Base-by-base conservation (phyloP, 768 basidiomycete species). In the Fomitopsis pulvina region DNA sequence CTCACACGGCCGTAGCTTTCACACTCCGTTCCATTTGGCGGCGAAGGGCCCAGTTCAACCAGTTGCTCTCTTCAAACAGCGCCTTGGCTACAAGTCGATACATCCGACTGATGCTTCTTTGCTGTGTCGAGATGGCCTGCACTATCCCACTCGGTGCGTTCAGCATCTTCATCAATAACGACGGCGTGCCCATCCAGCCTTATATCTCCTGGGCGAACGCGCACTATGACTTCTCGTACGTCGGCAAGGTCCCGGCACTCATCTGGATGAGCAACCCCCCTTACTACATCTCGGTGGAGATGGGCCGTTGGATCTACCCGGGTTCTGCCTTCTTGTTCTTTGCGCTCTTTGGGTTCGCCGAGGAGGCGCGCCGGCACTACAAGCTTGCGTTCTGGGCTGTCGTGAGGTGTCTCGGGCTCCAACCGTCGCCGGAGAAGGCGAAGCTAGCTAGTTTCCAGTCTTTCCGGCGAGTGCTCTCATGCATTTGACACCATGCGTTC, bases 71-170 rank as follows among this genome's bases (percentile, higher is more conserved):
- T 39, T 67, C 62, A 7, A 57, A 25, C 26, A 29, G 30, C 20
- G 45, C 55, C 4, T 24, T 65, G 21, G 58, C 54, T 7, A 29
- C 54, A 27, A 63, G 51, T 24, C 69, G 73, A 12, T 87, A 84
- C 56, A 54, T 87, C 18, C 79, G 85, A 1, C 74, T 89, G 20
- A 73, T 83, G 45, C 67, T 70, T 5, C 68, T 87, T 54, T 71
- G 78, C 1, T 46, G 72, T 20, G 55, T 65, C 2, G 72, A 82
- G 42, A 74, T 80, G 52, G 22, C 69, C 6, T 67, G 70, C 52
- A 68, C 67, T 11, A 51, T 71, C 1, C 45, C 69, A 4, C 53
- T 76, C 51, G 65, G 61, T 40, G 51, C 70, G 16, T 69, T 74
- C 52, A 66, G 58, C 50, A 65, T 79, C 45, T 56, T 53, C 52